A percentile compares a stretch with the other conserved stretches of the same genome.
Evolutionary conservation across 768 basidiomycete genomes (phyloP).

Genomic region (Leccinum broughii): DNA sequence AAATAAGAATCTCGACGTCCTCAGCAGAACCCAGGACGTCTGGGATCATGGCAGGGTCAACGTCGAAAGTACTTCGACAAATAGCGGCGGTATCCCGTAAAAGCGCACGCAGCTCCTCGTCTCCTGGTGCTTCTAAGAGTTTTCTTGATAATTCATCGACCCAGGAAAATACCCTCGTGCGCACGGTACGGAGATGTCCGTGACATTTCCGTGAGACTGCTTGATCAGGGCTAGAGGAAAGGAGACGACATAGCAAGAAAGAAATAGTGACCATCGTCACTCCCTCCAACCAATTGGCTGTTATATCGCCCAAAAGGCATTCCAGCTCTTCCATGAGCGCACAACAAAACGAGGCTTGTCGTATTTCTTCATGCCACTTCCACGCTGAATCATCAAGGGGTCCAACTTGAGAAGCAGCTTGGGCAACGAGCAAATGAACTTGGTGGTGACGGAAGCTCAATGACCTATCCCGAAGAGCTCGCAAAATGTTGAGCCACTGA

Average conservation of each 20-base stretch:
- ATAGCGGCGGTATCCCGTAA: not conserved
- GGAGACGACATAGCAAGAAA: not conserved
- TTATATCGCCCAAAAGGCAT: not conserved
- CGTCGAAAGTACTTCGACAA: not conserved
- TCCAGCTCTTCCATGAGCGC: slow-evolving; percentile 1
- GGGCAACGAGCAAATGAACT: slow-evolving; percentile 43
- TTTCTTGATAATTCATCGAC: not conserved
- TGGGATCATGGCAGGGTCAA: not conserved
- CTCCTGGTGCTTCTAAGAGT: not conserved
- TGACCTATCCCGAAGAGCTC: slow-evolving; percentile 40
- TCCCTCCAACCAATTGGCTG: not conserved
- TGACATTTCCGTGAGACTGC: not conserved
- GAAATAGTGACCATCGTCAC: not conserved
- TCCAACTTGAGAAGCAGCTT: slow-evolving; percentile 46
- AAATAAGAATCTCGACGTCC: not conserved
- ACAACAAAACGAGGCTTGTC: slow-evolving; percentile 6
- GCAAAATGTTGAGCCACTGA: slow-evolving; percentile 52
- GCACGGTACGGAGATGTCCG: not conserved
- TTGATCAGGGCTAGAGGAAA: not conserved
- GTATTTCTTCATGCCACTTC: slow-evolving; percentile 14
- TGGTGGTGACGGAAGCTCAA: slow-evolving; percentile 41
- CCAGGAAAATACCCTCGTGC: not conserved
- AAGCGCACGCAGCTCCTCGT: not conserved
- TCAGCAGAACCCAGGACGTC: not conserved
- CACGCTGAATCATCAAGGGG: slow-evolving; percentile 8